A percentile compares a stretch with the other conserved stretches of the same genome.
Conservation (phyloP, 2,329 filamentous ascomycete genomes). For the Aspergillus sp. region DNA sequence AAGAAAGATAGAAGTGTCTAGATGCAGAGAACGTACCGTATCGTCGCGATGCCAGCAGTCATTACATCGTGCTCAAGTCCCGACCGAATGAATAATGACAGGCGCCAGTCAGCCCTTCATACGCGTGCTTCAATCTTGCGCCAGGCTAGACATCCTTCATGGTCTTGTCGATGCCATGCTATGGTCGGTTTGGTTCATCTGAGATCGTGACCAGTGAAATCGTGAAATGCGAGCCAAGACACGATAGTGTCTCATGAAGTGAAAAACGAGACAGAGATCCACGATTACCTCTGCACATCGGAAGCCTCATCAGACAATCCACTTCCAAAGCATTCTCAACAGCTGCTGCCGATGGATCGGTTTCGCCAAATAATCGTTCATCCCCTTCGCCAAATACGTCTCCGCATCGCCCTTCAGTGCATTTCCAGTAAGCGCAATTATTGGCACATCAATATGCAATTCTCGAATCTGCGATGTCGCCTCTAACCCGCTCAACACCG, state of each 20-base stretch:
- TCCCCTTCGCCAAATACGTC: constrained; percentile 47
- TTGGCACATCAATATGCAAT: constrained; percentile 37
- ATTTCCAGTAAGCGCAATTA: constrained; percentile 52
- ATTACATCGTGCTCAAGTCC: too few species aligned
- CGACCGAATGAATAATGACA: too few species aligned
- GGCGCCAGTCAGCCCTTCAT: too few species aligned
- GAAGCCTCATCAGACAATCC: constrained; percentile 20
- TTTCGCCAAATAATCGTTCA: constrained; percentile 52
- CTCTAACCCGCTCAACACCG: constrained; percentile 40
- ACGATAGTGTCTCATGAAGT: too few species aligned
- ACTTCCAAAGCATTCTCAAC: constrained; percentile 38
- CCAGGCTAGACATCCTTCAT: too few species aligned
- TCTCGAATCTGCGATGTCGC: constrained; percentile 40
- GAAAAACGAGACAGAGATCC: background rate
- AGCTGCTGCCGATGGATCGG: constrained; percentile 47
- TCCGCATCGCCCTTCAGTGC: constrained; percentile 52
- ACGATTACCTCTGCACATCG: background rate
- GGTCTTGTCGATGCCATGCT: too few species aligned
- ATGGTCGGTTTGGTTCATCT: too few species aligned
- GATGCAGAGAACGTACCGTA: background rate
- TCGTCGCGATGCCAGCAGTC: too few species aligned
- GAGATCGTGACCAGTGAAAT: too few species aligned
- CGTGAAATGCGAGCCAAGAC: too few species aligned
- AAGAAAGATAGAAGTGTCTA: background rate
- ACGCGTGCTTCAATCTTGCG: too few species aligned